These are phyloP conservation scores for Rhizophagus prolifer DNA, from an alignment of 192 early-diverging fungal species.

Conservation along the genomic window DNA sequence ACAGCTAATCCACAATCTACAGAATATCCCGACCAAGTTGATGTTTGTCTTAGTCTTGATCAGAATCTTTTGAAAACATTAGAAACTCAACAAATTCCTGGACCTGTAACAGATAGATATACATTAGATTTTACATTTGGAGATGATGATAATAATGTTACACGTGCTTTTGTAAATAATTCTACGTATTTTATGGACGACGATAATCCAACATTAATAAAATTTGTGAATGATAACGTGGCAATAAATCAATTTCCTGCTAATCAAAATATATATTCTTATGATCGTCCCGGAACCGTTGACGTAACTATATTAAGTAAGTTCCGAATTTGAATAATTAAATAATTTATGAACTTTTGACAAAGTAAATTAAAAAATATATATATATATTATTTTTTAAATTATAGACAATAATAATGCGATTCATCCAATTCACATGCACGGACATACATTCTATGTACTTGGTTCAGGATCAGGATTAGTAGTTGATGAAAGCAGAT, in stretches of 20 bases:
- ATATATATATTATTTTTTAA: too few relatives aligned
- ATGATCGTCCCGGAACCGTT: constrained; percentile 64
- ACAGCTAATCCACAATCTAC: constrained; percentile 32
- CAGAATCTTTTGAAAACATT: not conserved
- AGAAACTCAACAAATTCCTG: constrained; percentile 48
- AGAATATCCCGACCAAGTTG: constrained; percentile 51
- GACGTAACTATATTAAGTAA: constrained; percentile 68
- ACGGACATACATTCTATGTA: constrained; percentile 83
- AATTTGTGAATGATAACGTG: constrained; percentile 62
- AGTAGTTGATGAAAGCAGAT: not conserved
- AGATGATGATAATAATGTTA: constrained; percentile 58
- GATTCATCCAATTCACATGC: constrained; percentile 79
- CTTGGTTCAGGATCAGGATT: constrained; percentile 55
- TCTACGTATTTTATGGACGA: constrained; percentile 80
- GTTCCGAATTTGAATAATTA: not conserved
- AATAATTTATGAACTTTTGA: not conserved
- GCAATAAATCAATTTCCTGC: constrained; percentile 48
- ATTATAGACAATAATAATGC: constrained; percentile 60
- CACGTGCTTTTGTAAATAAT: constrained; percentile 74
- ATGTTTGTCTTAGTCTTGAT: not conserved
- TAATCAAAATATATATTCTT: constrained; percentile 61
- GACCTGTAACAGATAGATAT: constrained; percentile 48
- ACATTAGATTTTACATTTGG: constrained; percentile 42
- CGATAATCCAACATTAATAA: constrained; percentile 60
- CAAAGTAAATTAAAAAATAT: too few relatives aligned